phyloP scores from a whole-genome alignment of 768 basidiomycete species.

The Epithele typhae region DNA sequence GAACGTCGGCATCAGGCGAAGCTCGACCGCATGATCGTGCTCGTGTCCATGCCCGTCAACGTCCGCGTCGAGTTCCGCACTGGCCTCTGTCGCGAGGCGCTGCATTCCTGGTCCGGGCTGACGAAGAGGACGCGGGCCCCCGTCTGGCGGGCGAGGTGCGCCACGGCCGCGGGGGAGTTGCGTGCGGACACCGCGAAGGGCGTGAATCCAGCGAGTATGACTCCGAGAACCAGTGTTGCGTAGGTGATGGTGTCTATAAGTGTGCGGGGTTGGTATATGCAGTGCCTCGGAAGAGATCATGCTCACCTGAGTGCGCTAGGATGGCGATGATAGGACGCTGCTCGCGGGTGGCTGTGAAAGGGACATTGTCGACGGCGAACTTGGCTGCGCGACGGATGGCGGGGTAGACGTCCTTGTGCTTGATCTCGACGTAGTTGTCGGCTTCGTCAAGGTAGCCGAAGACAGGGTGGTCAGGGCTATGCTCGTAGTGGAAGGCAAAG shows the following conservation, averaged over 20 bases:
- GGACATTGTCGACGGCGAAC: conserved; percentile 3
- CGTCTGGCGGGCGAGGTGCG: conserved; percentile 26
- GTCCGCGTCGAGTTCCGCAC: conserved; percentile 7
- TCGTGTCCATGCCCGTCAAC: too few species aligned
- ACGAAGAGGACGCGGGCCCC: conserved; percentile 19
- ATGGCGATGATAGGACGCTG: too few species aligned
- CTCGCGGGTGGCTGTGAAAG: too few species aligned
- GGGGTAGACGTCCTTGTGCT: conserved; percentile 22
- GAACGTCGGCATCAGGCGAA: conserved; percentile 15
- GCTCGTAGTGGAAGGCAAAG: conserved; percentile 30
- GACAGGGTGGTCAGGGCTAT: conserved; percentile 30
- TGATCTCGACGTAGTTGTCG: conserved; percentile 12
- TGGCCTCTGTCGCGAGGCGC: conserved; percentile 14
- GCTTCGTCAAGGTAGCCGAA: conserved; percentile 22
- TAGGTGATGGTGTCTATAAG: conserved; percentile 21
- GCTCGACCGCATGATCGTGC: not conserved
- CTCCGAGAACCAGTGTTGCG: conserved; percentile 8
- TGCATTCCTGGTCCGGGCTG: conserved; percentile 14
- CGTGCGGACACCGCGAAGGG: conserved; percentile 23
- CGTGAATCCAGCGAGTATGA: conserved; percentile 15
- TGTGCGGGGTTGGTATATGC: too few species aligned
- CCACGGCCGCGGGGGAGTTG: conserved; percentile 24
- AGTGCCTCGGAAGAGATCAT: not conserved
- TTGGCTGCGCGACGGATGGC: conserved; percentile 25
- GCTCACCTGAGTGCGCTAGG: not conserved